Conservation (phyloP, 805 yeast species). For the Saccharomycopsis synnaedendra region DNA sequence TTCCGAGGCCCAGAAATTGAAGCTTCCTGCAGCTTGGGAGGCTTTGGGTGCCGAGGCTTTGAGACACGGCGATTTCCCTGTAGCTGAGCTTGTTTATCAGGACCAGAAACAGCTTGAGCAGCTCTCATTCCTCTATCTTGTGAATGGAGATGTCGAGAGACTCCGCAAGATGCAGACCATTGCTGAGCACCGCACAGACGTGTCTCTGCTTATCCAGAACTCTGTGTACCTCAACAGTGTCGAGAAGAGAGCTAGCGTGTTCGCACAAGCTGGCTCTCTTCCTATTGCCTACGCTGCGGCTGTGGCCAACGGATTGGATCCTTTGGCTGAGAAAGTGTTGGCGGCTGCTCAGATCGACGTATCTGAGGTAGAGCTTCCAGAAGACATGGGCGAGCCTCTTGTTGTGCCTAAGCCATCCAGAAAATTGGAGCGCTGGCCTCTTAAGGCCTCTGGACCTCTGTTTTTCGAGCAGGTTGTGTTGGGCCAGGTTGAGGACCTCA, state of each 20-base stretch:
- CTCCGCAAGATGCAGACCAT: slow-evolving; percentile 77
- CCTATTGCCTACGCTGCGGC: slow-evolving; percentile 94
- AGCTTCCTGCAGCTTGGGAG: slow-evolving; percentile 64
- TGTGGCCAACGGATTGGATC: slow-evolving; percentile 70
- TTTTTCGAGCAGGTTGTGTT: slow-evolving; percentile 77
- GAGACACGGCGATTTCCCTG: slow-evolving; percentile 74
- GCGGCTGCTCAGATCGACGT: slow-evolving; percentile 54
- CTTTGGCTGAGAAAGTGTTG: slow-evolving; percentile 60
- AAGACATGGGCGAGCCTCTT: slow-evolving; percentile 28
- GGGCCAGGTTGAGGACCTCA: slow-evolving; percentile 63
- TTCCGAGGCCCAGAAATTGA: slow-evolving; percentile 72
- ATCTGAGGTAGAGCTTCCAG: slow-evolving; percentile 56
- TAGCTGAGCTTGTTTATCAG: slow-evolving; percentile 83
- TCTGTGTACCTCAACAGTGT: slow-evolving; percentile 67
- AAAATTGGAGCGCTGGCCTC: slow-evolving; percentile 67
- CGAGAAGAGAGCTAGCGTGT: slow-evolving; percentile 62
- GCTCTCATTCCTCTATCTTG: slow-evolving; percentile 76
- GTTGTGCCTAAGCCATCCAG: slow-evolving; percentile 37
- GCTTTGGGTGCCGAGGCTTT: slow-evolving; percentile 78
- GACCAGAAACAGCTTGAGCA: slow-evolving; percentile 79
- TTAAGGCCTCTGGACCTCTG: slow-evolving; percentile 58
- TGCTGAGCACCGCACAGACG: slow-evolving; percentile 81
- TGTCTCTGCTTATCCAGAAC: slow-evolving; percentile 71
- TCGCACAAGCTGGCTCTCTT: slow-evolving; percentile 65
- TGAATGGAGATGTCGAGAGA: slow-evolving; percentile 70